Percentiles rank a stretch among this genome's conserved stretches.
phyloP scores from a whole-genome alignment of 2,329 filamentous ascomycete genomes.

The Colletotrichum coccodes region DNA sequence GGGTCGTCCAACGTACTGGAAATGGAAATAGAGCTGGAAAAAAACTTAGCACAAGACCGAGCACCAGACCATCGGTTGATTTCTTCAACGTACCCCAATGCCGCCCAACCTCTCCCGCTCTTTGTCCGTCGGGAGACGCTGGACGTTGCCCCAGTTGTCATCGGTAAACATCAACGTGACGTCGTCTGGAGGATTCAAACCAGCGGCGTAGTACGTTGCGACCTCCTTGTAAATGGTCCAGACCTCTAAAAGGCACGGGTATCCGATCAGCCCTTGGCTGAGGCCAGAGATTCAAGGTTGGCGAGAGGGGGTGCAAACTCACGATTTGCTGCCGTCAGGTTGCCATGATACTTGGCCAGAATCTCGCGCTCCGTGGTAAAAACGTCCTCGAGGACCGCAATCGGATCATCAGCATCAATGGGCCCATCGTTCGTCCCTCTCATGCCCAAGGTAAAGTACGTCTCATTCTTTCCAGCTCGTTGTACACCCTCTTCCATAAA shows the following conservation, averaged over 20 bases:
- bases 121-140: slow-evolving; percentile 62
- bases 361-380: slow-evolving; percentile 70
- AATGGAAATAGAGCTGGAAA: slow-evolving; percentile 58
- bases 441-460: slow-evolving; percentile 76
- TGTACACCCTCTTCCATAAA: slow-evolving; percentile 71
- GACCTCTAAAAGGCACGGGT: slow-evolving; percentile 65
- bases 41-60: neutral
- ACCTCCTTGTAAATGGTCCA: slow-evolving; percentile 74
- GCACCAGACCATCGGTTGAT: neutral
- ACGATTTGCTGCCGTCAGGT: slow-evolving; percentile 64
- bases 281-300: slow-evolving; percentile 54
- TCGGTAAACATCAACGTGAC: slow-evolving; percentile 70
- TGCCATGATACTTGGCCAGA: slow-evolving; percentile 63
- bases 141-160: slow-evolving; percentile 69
- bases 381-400: slow-evolving; percentile 65
- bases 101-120: slow-evolving; percentile 66
- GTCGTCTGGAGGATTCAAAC: slow-evolving; percentile 64
- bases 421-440: slow-evolving; percentile 72
- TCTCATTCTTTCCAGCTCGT: slow-evolving; percentile 61
- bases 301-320: slow-evolving; percentile 65
- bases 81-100: slow-evolving; percentile 55
- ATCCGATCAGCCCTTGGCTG: slow-evolving; percentile 62
- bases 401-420: slow-evolving; percentile 61
- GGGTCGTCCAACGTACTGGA: slow-evolving; percentile 49
- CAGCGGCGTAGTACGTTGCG: slow-evolving; percentile 66